phyloP scores from a whole-genome alignment of 768 basidiomycete genomes.

The Boletus subparvulus region DNA sequence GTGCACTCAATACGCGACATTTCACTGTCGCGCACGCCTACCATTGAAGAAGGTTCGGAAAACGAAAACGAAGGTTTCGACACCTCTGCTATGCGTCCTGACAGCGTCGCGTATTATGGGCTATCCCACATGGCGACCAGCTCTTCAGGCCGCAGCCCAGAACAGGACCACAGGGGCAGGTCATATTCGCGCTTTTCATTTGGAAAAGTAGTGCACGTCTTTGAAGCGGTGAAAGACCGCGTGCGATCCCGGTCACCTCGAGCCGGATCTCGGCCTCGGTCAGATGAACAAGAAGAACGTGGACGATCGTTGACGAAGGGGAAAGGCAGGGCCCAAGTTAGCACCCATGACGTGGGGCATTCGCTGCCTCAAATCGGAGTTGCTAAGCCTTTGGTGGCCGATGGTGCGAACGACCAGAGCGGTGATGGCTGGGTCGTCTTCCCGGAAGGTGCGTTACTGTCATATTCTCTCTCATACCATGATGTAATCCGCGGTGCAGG shows the following conservation, averaged over 20 bases:
- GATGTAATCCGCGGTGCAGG: constrained; percentile 64
- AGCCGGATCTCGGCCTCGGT: constrained; percentile 3
- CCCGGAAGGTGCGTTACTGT: constrained; percentile 60
- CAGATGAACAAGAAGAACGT: constrained; percentile 15
- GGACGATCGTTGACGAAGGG: constrained; percentile 32
- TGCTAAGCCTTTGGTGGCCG: constrained; percentile 26
- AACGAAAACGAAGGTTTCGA: constrained; percentile 22
- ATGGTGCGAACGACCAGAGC: constrained; percentile 30
- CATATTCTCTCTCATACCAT: not conserved
- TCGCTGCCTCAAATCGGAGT: constrained; percentile 30
- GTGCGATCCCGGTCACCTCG: constrained; percentile 50
- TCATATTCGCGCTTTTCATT: constrained; percentile 52
- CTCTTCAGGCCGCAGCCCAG: constrained; percentile 16
- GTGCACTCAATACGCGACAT: constrained; percentile 1
- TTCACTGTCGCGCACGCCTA: constrained; percentile 40
- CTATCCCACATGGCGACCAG: constrained; percentile 12
- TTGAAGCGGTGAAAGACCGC: constrained; percentile 44
- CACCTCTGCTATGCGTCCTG: not conserved
- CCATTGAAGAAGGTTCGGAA: constrained; percentile 43
- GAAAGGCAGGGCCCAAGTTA: constrained; percentile 29
- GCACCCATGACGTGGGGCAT: not conserved
- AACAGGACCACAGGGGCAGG: constrained; percentile 33
- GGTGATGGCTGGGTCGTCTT: constrained; percentile 82
- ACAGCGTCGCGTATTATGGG: constrained; percentile 14
- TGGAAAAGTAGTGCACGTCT: constrained; percentile 47